Percentiles rank a stretch among this genome's conserved stretches.
Conservation (phyloP, 148 eudicot genomes). For the Rhododendron kiyosumense region DNA sequence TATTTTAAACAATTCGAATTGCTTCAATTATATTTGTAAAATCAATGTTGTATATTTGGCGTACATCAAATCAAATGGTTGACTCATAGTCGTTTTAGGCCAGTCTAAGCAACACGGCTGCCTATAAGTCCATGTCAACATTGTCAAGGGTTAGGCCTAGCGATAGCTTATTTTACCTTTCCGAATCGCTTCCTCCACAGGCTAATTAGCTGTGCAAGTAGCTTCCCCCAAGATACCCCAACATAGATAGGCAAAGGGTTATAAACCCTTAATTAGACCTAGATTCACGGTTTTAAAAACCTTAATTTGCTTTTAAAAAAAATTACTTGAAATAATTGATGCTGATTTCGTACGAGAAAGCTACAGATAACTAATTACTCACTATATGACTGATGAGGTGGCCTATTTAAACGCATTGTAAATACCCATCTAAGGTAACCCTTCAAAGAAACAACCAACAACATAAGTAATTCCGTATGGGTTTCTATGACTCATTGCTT, state of each 20-base stretch:
- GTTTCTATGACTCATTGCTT: background rate
- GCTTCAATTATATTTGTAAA: too few species aligned
- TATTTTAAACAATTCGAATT: too few species aligned
- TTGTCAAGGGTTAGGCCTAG: too few species aligned
- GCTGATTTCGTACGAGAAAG: background rate
- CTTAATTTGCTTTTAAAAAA: background rate
- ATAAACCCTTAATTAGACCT: background rate
- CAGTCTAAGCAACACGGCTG: too few species aligned
- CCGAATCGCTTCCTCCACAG: background rate
- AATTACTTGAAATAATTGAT: background rate
- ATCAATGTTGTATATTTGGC: too few species aligned
- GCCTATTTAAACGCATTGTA: background rate
- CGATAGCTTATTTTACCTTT: background rate
- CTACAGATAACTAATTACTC: background rate
- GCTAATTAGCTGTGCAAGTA: background rate
- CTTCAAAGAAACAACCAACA: background rate
- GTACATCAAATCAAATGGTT: background rate
- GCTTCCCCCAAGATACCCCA: background rate
- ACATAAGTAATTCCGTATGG: background rate
- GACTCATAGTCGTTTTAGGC: too few species aligned
- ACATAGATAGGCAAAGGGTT: background rate
- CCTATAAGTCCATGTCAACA: too few species aligned
- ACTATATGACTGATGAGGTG: background rate
- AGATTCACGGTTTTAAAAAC: background rate
- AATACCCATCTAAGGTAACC: background rate